A percentile compares a stretch with the other conserved stretches of the same genome.
Evolutionary conservation across 148 eudicot genomes (phyloP).

Genomic region (Chenopodium suecicum): DNA sequence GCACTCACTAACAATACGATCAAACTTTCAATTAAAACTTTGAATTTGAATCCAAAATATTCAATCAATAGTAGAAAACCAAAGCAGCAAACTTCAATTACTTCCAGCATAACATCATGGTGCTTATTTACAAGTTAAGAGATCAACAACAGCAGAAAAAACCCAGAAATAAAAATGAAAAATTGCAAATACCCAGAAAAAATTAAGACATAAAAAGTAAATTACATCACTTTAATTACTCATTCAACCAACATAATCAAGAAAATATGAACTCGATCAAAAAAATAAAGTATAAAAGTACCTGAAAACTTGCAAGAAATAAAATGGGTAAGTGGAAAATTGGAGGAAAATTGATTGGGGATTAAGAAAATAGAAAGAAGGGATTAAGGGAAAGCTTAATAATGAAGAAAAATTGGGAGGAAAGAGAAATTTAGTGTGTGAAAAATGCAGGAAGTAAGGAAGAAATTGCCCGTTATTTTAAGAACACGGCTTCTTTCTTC

Average conservation of each 20-base stretch:
- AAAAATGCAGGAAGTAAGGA: conserved; percentile 6
- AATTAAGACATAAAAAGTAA: not conserved
- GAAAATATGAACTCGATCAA: not conserved
- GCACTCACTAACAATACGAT: not conserved
- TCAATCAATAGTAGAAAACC: not conserved
- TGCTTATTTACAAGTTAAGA: not conserved
- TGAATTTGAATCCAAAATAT: no score
- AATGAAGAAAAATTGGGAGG: not conserved
- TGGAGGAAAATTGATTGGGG: not conserved
- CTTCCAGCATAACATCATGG: not conserved
- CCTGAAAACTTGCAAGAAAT: not conserved
- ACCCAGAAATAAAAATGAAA: not conserved
- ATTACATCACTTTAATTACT: not conserved
- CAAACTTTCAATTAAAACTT: not conserved
- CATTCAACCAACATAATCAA: not conserved
- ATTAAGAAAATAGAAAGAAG: not conserved
- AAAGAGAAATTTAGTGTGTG: no score
- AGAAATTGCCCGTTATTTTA: conserved; percentile 19
- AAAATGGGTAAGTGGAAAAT: not conserved
- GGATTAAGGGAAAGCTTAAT: not conserved
- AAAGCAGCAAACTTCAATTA: not conserved
- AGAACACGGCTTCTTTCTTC: conserved; percentile 3
- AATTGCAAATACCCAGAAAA: not conserved
- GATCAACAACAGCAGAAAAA: not conserved
- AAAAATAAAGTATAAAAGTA: not conserved